Percentiles rank a stretch among this genome's conserved stretches.
phyloP scores from a whole-genome alignment of 139 green algal species.

The Diplosphaera chodatii region DNA sequence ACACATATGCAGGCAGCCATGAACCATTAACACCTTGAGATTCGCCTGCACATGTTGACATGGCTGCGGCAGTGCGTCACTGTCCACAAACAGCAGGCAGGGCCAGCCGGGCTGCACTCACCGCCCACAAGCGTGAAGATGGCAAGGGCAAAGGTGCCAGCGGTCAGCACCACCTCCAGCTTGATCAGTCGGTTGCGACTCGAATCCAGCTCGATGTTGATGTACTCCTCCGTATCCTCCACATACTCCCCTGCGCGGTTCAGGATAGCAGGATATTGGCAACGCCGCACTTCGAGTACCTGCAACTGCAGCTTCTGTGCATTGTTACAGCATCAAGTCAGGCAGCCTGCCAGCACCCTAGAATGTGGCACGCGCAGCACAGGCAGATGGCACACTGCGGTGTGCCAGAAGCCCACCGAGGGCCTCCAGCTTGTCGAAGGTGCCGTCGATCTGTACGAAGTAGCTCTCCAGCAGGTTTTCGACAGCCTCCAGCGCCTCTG shows the following conservation, averaged over 20 bases:
- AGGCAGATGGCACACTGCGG: background rate
- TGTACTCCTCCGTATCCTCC: slow-evolving; percentile 54
- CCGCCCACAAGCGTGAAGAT: slow-evolving; percentile 58
- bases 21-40: too few species aligned
- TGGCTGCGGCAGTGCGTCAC: too few species aligned
- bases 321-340: too few species aligned
- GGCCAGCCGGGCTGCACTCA: too few species aligned
- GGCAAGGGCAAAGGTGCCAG: slow-evolving; percentile 43
- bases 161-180: slow-evolving; percentile 55
- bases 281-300: too few species aligned
- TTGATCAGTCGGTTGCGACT: slow-evolving; percentile 43
- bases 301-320: too few species aligned
- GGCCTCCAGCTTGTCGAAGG: slow-evolving; percentile 59
- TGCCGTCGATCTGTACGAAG: slow-evolving; percentile 58
- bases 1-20: background rate
- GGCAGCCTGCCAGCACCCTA: too few species aligned
- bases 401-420: slow-evolving; percentile 28
- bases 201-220: slow-evolving; percentile 44
- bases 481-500: slow-evolving; percentile 34
- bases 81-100: too few species aligned
- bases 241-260: slow-evolving; percentile 24
- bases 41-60: too few species aligned
- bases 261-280: too few species aligned
- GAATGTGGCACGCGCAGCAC: background rate
- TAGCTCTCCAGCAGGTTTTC: slow-evolving; percentile 62